phyloP scores from a whole-genome alignment of 768 basidiomycete species.

The Leccinum arenicola region DNA sequence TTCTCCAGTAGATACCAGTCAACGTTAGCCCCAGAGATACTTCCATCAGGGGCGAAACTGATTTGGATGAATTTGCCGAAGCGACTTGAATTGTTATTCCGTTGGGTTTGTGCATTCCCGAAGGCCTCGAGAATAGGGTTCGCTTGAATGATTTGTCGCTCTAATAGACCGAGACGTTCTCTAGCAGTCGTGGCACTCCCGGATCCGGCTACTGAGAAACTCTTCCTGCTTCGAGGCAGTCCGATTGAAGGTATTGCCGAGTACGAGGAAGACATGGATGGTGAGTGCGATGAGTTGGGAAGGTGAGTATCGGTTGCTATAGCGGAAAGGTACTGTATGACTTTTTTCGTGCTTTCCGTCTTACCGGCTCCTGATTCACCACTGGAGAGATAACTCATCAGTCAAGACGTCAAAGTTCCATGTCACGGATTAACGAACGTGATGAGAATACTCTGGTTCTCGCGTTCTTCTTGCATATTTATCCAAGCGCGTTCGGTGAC shows the following conservation, averaged over 20 bases:
- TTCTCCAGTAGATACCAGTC: constrained; percentile 99
- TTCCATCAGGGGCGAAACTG: constrained; percentile 87
- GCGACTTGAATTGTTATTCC: constrained; percentile 98
- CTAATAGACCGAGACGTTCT: constrained; percentile 81
- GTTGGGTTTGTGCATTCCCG: constrained; percentile 96
- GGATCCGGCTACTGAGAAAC: constrained; percentile 43
- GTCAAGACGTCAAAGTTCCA: constrained; percentile 4
- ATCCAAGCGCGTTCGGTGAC: constrained; percentile 98
- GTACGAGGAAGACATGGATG: constrained; percentile 55
- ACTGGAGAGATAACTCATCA: constrained; percentile 39
- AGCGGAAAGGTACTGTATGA: constrained; percentile 97
- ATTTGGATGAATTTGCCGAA: constrained; percentile 99
- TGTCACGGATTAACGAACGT: constrained; percentile 60
- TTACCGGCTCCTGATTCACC: constrained; percentile 99
- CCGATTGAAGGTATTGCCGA: constrained; percentile 62
- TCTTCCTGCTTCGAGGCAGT: constrained; percentile 65
- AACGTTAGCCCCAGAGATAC: constrained; percentile 96
- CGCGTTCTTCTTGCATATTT: constrained; percentile 95
- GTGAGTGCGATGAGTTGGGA: constrained; percentile 56
- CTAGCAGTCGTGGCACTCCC: constrained; percentile 54
- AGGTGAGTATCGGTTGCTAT: constrained; percentile 83
- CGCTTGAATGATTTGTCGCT: constrained; percentile 94
- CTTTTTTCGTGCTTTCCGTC: constrained; percentile 99
- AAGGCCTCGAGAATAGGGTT: constrained; percentile 98
- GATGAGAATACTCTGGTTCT: constrained; percentile 97